Evolutionary conservation across 371 early-diverging fungal genomes (phyloP).

Genomic region (Actinomucor elegans): DNA sequence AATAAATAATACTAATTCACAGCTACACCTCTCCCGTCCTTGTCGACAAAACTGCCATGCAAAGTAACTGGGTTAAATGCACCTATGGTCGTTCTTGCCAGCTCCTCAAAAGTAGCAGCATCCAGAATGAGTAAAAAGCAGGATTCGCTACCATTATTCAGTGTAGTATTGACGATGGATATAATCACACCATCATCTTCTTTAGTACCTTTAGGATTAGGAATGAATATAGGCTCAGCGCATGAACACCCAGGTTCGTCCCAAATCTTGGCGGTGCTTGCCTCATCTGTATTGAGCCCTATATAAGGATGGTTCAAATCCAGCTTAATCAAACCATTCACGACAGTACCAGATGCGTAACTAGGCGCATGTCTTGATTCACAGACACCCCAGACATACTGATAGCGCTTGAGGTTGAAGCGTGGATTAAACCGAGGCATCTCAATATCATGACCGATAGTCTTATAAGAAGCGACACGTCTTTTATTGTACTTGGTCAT

Average conservation of each 20-base stretch:
- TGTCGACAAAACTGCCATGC: constrained; percentile 47
- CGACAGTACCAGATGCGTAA: constrained; percentile 48
- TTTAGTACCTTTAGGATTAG: constrained; percentile 40
- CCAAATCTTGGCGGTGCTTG: constrained; percentile 38
- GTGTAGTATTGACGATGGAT: constrained; percentile 47
- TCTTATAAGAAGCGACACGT: constrained; percentile 42
- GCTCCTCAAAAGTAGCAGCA: constrained; percentile 57
- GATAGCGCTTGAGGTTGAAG: constrained; percentile 43
- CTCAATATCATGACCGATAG: constrained; percentile 55
- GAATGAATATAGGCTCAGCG: constrained; percentile 72
- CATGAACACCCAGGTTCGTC: constrained; percentile 60
- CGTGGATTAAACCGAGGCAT: constrained; percentile 60
- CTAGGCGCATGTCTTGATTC: constrained; percentile 43
- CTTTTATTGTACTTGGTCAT: constrained; percentile 34
- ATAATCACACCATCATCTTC: constrained; percentile 73
- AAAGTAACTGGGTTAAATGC: constrained; percentile 43
- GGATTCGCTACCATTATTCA: constrained; percentile 36
- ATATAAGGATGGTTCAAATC: constrained; percentile 44
- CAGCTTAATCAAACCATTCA: constrained; percentile 57
- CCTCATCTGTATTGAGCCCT: constrained; percentile 31
- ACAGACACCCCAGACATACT: constrained; percentile 62
- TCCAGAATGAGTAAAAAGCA: constrained; percentile 64
- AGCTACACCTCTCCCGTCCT: constrained; percentile 34
- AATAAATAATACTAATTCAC: constrained; percentile 28
- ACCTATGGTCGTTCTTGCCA: constrained; percentile 55